phyloP scores from a whole-genome alignment of 768 basidiomycete genomes.

The Mycena haematopus region DNA sequence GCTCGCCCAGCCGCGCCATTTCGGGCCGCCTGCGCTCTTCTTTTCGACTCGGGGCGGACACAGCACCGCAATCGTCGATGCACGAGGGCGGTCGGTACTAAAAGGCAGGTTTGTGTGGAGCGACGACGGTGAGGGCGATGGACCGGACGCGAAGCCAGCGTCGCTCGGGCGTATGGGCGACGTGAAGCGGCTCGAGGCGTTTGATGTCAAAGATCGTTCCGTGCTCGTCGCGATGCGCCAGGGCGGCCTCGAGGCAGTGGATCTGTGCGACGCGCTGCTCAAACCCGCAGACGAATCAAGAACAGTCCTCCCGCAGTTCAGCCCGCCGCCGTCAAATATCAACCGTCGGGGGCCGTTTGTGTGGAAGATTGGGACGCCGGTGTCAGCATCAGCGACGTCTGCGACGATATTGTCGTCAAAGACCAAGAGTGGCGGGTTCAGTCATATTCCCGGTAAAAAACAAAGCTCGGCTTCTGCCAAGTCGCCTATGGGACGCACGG shows the following conservation, averaged over 20 bases:
- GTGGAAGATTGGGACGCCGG: constrained; percentile 83
- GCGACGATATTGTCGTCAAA: constrained; percentile 49
- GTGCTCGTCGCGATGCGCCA: constrained; percentile 87
- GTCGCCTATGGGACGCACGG: constrained; percentile 54
- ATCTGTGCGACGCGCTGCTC: constrained; percentile 79
- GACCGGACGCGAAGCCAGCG: constrained; percentile 39
- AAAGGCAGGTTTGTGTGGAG: constrained; percentile 86
- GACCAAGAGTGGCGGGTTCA: constrained; percentile 43
- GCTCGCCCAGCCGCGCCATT: constrained; percentile 78
- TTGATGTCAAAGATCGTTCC: constrained; percentile 77
- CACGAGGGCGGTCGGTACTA: constrained; percentile 83
- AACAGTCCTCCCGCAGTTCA: constrained; percentile 72
- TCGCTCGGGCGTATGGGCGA: constrained; percentile 70
- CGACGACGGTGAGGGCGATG: constrained; percentile 59
- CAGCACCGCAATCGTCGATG: constrained; percentile 86
- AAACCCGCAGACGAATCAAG: constrained; percentile 84
- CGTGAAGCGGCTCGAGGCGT: constrained; percentile 82
- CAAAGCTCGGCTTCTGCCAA: constrained; percentile 52
- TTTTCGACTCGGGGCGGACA: constrained; percentile 90
- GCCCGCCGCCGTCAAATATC: constrained; percentile 61
- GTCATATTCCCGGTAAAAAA: constrained; percentile 54
- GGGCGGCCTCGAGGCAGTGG: constrained; percentile 83
- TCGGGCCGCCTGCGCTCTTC: constrained; percentile 87
- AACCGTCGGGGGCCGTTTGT: constrained; percentile 79
- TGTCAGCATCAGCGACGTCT: constrained; percentile 49